Evolutionary conservation across 2,329 filamentous ascomycete species (phyloP), one percentile per base, ranked within the genome.

Genomic region (Zymoseptoria crescenta): DNA sequence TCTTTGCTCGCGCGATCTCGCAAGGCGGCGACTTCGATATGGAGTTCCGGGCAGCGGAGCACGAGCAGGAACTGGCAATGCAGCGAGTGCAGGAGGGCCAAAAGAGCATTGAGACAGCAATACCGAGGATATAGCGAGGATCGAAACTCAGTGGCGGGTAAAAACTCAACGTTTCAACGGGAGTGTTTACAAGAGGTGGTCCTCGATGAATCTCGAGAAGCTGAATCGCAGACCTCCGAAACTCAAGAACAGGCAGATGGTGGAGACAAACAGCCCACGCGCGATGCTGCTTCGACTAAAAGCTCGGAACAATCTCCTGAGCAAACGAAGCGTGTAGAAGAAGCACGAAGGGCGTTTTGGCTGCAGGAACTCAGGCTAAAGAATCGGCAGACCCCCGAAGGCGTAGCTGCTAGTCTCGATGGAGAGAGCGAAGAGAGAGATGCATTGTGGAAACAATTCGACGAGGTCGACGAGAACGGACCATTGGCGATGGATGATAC

Each of bases 21-120:
- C 63, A 52, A 60, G 61, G 53, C 62, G 63, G 49, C 56, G 55
- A 53, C 62, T 55, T 60, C 59, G 21, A 29, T 66, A 45, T 61
- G 62, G 62, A 59, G 41, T 27, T 54, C 57, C 49, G 62, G 56
- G 35, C 63, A 64, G 57, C 57, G 61, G 56, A 45, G 13, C 4
- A 65, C 63, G 52, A 60, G 60, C 52, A 59, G 53, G 19, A 57
- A 59, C 1, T 67, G 65, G 67, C 56, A 64, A 21, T 69, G 68
- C 58, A 55, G 59, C 9, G 59, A 61, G 27, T 67, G 65, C 57
- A 61, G 56, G 54, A 59, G 35, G 24, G 35, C 24, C 27, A 27
- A 10, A 50, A 54, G 58, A 35, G 56, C 35, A 45, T 45, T 56
- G 35, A 52, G 49, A 56, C 10, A 54, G 27, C 62, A 65, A 51